Conservation (phyloP, 345 rosid species). For the Dipteronia dyeriana region DNA sequence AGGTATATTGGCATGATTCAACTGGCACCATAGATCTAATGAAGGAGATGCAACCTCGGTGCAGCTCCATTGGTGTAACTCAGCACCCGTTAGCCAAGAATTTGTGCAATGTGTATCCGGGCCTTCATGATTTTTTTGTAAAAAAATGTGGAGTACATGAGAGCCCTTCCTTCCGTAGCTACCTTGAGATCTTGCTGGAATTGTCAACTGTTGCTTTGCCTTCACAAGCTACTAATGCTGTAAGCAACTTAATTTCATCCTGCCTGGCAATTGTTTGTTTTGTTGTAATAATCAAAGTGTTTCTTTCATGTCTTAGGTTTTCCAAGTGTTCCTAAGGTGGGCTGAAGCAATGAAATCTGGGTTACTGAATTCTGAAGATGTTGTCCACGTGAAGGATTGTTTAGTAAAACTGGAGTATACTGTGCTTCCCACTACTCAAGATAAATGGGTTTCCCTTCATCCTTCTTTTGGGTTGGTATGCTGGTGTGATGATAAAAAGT, state of each 20-base stretch:
- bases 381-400: conserved; percentile 54
- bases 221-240: conserved; percentile 68
- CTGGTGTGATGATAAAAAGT: conserved; percentile 79
- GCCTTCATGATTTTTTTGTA: conserved; percentile 85
- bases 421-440: conserved; percentile 68
- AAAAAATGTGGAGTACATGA: conserved; percentile 70
- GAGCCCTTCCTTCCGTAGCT: conserved; percentile 58
- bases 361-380: conserved; percentile 53
- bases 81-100: conserved; percentile 46
- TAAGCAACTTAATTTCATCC: conserved; percentile 39
- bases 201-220: conserved; percentile 65
- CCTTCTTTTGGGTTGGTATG: conserved; percentile 77
- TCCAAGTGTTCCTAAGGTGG: conserved; percentile 77
- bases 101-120: conserved; percentile 69
- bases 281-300: conserved; percentile 21
- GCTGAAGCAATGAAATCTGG: conserved; percentile 67
- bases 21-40: conserved; percentile 61
- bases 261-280: neutral
- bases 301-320: conserved; percentile 62
- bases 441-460: conserved; percentile 89
- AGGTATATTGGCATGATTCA: conserved; percentile 83
- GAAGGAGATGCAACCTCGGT: conserved; percentile 40
- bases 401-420: conserved; percentile 58
- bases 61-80: conserved; percentile 31
- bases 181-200: conserved; percentile 63